Base-by-base conservation (phyloP, 1,139 yeast genomes). In the Candida labiduridarum region DNA sequence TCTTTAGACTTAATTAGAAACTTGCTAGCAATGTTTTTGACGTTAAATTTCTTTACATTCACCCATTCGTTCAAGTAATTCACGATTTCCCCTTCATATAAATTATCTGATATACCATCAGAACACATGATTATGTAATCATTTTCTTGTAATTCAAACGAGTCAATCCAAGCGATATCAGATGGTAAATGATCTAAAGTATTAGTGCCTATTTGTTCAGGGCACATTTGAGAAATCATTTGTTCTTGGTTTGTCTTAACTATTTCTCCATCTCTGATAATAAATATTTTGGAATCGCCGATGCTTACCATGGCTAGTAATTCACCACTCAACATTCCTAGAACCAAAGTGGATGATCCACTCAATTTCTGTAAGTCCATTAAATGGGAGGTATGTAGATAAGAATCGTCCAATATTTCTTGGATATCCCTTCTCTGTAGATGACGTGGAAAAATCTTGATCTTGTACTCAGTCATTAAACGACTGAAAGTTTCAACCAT, bases 171-270 rank as follows among this genome's bases (percentile, higher is more conserved):
- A 2, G 82, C 83, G 58, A 80, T 67, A 49, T 74, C 74, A 3
- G 83, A 78, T 0, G 85, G 85, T 33, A 76, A 53, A 43, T 66
- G 64, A 18, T 64, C 64, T 41, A 73, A 62, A 4, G 80, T 76
- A 46, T 79, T 82, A 1, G 85, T 80, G 1, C 85, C 85, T 8
- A 81, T 79, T 57, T 81, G 85, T 55, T 76, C 72, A 7, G 85
- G 85, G 60, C 85, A 80, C 51, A 80, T 61, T 12, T 66, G 72
- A 1, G 77, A 64, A 3, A 72, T 68, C 71, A 79, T 69, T 56
- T 79, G 84, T 52, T 77, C 83, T 53, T 74, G 72, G 59, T 79
- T 81, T 3, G 79, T 66, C 47, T 66, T 66, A 25, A 79, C 63
- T 15, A 81, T 66, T 48, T 76, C 65, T 1, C 80, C 82, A 45